Conservation (phyloP, 306 rosid species). For the Vachellia pachyceras region DNA sequence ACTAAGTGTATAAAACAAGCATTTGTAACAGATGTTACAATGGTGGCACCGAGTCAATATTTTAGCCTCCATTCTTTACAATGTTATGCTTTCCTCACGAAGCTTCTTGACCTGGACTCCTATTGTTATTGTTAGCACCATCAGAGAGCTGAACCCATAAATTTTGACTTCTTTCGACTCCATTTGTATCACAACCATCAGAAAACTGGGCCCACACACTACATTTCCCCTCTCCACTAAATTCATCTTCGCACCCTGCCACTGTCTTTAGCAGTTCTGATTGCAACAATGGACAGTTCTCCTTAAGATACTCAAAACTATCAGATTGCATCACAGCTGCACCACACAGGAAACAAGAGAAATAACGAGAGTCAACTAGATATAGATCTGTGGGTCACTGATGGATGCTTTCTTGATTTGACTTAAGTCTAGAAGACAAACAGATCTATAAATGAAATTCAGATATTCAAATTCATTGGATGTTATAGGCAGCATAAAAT, state of each 20-base stretch:
- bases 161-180: constrained; percentile 66
- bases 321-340: constrained; percentile 98
- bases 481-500: neutral
- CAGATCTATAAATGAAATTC: neutral
- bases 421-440: neutral
- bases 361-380: constrained; percentile 31
- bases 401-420: constrained; percentile 21
- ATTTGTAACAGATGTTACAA: constrained; percentile 36
- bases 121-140: constrained; percentile 67
- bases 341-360: constrained; percentile 22
- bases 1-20: neutral
- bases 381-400: constrained; percentile 6
- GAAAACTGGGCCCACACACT: constrained; percentile 96
- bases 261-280: constrained; percentile 92
- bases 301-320: constrained; percentile 91
- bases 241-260: constrained; percentile 89
- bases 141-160: constrained; percentile 84
- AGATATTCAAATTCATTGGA: neutral
- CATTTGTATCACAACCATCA: constrained; percentile 87
- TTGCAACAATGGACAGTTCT: constrained; percentile 81
- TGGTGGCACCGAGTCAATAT: neutral
- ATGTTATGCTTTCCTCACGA: constrained; percentile 43
- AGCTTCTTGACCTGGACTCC: constrained; percentile 75
- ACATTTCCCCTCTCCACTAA: constrained; percentile 84
- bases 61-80: constrained; percentile 31